phyloP scores from a whole-genome alignment of 139 green algal species.

The Tetradesmus obliquus region DNA sequence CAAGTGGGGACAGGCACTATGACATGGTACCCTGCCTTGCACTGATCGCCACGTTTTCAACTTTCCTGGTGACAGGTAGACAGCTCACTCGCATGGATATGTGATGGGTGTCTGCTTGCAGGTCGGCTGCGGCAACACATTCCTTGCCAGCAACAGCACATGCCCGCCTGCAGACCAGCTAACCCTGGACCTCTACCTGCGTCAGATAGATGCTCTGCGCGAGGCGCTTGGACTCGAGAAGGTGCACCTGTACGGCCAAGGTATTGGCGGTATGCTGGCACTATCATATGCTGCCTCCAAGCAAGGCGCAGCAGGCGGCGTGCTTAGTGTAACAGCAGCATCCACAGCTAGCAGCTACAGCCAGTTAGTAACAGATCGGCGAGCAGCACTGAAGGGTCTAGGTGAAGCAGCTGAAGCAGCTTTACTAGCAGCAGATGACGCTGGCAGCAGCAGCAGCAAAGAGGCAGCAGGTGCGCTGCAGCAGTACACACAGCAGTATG shows the following conservation, averaged over 20 bases:
- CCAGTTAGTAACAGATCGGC: slow-evolving; percentile 21
- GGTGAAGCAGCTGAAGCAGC: not conserved
- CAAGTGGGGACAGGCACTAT: too few relatives aligned
- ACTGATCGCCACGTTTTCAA: too few relatives aligned
- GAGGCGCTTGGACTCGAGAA: not conserved
- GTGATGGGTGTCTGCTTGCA: not conserved
- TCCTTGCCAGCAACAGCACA: slow-evolving; percentile 41
- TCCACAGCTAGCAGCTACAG: slow-evolving; percentile 34
- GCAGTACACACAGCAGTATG: slow-evolving; percentile 33
- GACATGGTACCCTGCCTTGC: too few relatives aligned
- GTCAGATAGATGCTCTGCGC: slow-evolving; percentile 35
- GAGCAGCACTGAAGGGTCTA: not conserved
- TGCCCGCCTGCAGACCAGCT: slow-evolving; percentile 31
- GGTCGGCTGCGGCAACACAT: slow-evolving; percentile 43
- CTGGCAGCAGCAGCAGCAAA: not conserved
- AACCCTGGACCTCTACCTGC: slow-evolving; percentile 7
- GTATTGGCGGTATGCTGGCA: slow-evolving; percentile 35
- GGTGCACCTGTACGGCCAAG: slow-evolving; percentile 40
- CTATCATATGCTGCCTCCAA: slow-evolving; percentile 20
- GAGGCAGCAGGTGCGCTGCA: not conserved
- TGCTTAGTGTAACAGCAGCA: slow-evolving; percentile 15
- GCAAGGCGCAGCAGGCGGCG: not conserved
- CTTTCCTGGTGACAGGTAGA: too few relatives aligned
- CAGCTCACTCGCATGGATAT: too few relatives aligned
- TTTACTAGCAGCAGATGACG: slow-evolving; percentile 21